These are phyloP conservation scores for Monosporascus sp. DNA, from an alignment of 2,329 filamentous ascomycete genomes.

Conservation along the genomic window DNA sequence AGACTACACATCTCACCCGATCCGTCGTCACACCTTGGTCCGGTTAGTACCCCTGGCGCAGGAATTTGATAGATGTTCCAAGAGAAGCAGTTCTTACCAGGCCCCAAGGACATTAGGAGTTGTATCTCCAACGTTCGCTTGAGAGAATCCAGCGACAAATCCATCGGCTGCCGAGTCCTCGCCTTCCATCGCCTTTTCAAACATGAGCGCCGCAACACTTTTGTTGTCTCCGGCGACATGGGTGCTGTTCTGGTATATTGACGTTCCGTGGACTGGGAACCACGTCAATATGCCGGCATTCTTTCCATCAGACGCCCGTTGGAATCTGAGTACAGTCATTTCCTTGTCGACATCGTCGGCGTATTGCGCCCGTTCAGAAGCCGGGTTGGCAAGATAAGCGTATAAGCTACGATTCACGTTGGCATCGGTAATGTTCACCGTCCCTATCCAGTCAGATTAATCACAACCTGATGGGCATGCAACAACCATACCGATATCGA, in stretches of 20 bases:
- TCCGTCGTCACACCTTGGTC: slow-evolving; percentile 65
- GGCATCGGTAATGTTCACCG: slow-evolving; percentile 58
- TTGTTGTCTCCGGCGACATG: slow-evolving; percentile 89
- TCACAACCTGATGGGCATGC: background rate
- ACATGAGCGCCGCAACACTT: slow-evolving; percentile 77
- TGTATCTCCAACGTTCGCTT: slow-evolving; percentile 86
- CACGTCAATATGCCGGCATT: slow-evolving; percentile 79
- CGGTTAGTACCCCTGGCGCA: slow-evolving; percentile 2
- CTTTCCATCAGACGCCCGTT: slow-evolving; percentile 63
- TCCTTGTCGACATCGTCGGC: slow-evolving; percentile 61
- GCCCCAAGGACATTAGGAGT: slow-evolving; percentile 79
- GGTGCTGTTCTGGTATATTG: slow-evolving; percentile 85
- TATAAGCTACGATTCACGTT: slow-evolving; percentile 83
- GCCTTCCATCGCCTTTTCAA: slow-evolving; percentile 63
- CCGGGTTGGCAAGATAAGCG: slow-evolving; percentile 78
- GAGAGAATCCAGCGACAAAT: slow-evolving; percentile 87
- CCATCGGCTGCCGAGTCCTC: slow-evolving; percentile 49
- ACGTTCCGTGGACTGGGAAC: slow-evolving; percentile 89
- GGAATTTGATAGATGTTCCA: background rate
- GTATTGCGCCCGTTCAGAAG: slow-evolving; percentile 64
- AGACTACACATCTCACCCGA: slow-evolving; percentile 63
- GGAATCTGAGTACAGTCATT: slow-evolving; percentile 72
- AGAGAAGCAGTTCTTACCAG: slow-evolving; percentile 36
- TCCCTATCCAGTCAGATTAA: slow-evolving; percentile 19
- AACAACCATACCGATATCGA: slow-evolving; percentile 11